phyloP scores from a whole-genome alignment of 1,139 yeast genomes.

The Hyphopichia khmerensis region DNA sequence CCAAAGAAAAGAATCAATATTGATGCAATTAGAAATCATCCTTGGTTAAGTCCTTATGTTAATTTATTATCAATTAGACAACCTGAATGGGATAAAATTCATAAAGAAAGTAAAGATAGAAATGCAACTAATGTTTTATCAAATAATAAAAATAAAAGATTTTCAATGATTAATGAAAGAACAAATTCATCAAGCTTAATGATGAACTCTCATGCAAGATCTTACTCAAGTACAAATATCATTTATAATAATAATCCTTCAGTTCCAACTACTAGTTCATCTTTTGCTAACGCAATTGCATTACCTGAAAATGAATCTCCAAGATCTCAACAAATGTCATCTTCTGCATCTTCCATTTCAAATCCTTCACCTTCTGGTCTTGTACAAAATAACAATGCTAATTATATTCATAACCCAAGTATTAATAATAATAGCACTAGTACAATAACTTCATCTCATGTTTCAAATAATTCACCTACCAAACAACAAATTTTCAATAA shows the following conservation, averaged over 20 bases:
- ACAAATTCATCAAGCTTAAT: slow-evolving; percentile 39
- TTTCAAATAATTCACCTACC: slow-evolving; percentile 14
- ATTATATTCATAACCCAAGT: background rate
- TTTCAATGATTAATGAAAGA: slow-evolving; percentile 46
- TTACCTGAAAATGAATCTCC: slow-evolving; percentile 10
- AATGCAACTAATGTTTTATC: slow-evolving; percentile 7
- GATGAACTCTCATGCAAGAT: slow-evolving; percentile 36
- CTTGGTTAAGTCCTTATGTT: slow-evolving; percentile 83
- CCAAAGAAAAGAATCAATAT: slow-evolving; percentile 77
- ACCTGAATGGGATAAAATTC: slow-evolving; percentile 79
- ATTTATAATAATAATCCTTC: slow-evolving; percentile 45
- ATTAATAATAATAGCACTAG: background rate
- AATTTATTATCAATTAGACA: slow-evolving; percentile 82
- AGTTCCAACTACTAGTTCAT: slow-evolving; percentile 55
- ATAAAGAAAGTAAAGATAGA: slow-evolving; percentile 28
- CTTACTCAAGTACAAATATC: slow-evolving; percentile 45
- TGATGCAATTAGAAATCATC: slow-evolving; percentile 71
- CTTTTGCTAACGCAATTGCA: slow-evolving; percentile 48
- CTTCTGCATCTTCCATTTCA: background rate
- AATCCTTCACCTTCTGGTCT: background rate
- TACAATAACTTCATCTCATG: slow-evolving; percentile 2
- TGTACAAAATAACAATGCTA: background rate
- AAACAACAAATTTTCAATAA: slow-evolving; percentile 9
- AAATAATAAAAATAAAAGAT: slow-evolving; percentile 31
- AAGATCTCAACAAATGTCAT: background rate